These are phyloP conservation scores for Noccaea bulbosa DNA, from an alignment of 345 rosid species.

Conservation along the genomic window DNA sequence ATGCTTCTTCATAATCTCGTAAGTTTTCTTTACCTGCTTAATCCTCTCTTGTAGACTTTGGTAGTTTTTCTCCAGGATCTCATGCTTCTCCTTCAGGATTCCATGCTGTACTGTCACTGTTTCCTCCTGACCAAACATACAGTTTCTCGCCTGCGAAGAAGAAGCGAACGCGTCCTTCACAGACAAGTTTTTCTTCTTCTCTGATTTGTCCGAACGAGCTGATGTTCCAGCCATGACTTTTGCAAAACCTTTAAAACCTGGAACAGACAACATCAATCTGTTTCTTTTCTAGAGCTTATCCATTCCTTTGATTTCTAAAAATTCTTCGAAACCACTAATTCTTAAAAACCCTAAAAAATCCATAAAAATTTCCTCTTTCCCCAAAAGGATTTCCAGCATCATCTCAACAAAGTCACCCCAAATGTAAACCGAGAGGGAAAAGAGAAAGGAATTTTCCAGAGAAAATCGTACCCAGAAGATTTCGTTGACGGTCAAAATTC, in stretches of 20 bases:
- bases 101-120: background rate
- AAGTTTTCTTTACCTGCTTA: constrained; percentile 3
- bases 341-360: background rate
- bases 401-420: background rate
- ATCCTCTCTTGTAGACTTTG: background rate
- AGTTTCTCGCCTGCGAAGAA: background rate
- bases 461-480: constrained; percentile 2
- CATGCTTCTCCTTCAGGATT: constrained; percentile 32
- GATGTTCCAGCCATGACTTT: constrained; percentile 8
- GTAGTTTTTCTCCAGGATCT: background rate
- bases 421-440: background rate
- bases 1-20: constrained; percentile 1
- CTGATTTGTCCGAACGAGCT: background rate
- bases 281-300: background rate
- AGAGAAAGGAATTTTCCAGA: background rate
- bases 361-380: too few species aligned
- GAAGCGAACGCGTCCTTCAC: constrained; percentile 1
- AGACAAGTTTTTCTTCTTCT: background rate
- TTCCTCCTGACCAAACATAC: constrained; percentile 14
- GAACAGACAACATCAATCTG: background rate
- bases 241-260: background rate
- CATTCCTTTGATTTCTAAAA: background rate
- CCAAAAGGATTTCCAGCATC: too few species aligned
- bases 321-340: background rate
- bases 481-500: background rate